A percentile compares a stretch with the other conserved stretches of the same genome.
Evolutionary conservation across 2,329 filamentous ascomycete genomes (phyloP).

Genomic region (Nothophoma quercina): DNA sequence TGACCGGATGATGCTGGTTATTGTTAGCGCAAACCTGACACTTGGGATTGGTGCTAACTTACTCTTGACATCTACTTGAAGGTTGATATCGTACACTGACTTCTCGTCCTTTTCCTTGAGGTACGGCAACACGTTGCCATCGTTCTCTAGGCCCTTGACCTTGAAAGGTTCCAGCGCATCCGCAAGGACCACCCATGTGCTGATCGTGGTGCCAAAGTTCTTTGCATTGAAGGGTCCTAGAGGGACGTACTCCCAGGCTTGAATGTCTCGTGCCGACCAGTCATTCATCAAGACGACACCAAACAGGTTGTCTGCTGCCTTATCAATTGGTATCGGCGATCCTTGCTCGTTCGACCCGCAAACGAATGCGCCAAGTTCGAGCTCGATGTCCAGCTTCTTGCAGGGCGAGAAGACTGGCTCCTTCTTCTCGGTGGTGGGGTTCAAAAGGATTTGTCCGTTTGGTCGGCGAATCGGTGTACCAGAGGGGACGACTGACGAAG

Average conservation of each 20-base stretch:
- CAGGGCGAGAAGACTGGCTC: slow-evolving; percentile 69
- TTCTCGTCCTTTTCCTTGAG: slow-evolving; percentile 67
- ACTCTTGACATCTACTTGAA: slow-evolving; percentile 70
- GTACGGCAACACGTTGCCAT: slow-evolving; percentile 66
- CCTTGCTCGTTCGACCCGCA: slow-evolving; percentile 71
- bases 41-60: too few species aligned
- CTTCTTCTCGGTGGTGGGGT: slow-evolving; percentile 68
- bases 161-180: slow-evolving; percentile 78
- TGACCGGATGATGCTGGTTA: slow-evolving; percentile 54
- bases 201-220: slow-evolving; percentile 82
- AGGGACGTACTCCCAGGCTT: slow-evolving; percentile 84
- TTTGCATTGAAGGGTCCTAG: slow-evolving; percentile 84
- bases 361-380: slow-evolving; percentile 81
- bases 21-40: too few species aligned
- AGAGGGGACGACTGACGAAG: slow-evolving; percentile 77
- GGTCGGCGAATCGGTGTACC: slow-evolving; percentile 77
- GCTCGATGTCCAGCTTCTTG: slow-evolving; percentile 77
- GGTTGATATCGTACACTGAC: slow-evolving; percentile 72
- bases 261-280: slow-evolving; percentile 84
- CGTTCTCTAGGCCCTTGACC: slow-evolving; percentile 62
- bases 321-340: slow-evolving; percentile 65
- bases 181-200: slow-evolving; percentile 78
- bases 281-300: slow-evolving; percentile 86
- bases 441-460: slow-evolving; percentile 74
- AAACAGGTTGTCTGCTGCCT: slow-evolving; percentile 76